Base-by-base conservation (phyloP, 2,329 filamentous ascomycete species). In the Cylindrodendrum hubeiense region DNA sequence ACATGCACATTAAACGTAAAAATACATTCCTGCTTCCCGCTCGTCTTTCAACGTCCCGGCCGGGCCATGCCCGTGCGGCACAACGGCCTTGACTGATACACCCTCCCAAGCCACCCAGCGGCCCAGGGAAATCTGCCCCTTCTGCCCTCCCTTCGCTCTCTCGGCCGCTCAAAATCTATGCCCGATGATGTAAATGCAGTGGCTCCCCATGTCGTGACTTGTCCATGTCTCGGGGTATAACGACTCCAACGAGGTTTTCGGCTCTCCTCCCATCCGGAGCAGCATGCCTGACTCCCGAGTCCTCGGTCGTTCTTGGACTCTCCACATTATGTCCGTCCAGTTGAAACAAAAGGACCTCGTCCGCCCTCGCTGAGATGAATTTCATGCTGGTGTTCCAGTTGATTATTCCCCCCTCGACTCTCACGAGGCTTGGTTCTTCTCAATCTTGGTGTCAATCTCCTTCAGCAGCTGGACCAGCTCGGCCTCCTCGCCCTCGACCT, bases 401-500 rank as follows among this genome's bases (percentile, higher is more conserved):
- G 33, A 34, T 19, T 62, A 43, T 24, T 43, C 13, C 41, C 19
- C 2, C 3, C 17, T 39, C n/a, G 37, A 24, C 28, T 61, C 50
- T 64, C 61, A 64, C 19, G 50, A 67, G 41, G 60, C 65, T 78
- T 81, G 83, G 60, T 77, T 78, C 77, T 79, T 80, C 46, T 76
- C 78, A 43, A 86, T 69, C 72, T 77, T 79, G 34, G 76, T 80
- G 71, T 90, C 84, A 65, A 93, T 83, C 61, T 92, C 91, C 79
- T 84, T 89, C 70, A 91, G 78, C 76, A 93, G 80, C 57, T 86
- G 86, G 54, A 86, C 84, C 74, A 95, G 76, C 77, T 92, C 88
- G 69, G 82, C 81, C 80, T 90, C 87, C 79, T 87, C 89, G 13
- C 91, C 92, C 82, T 97, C 94, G 78, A 95, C 90, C 83, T 97